Percentiles rank a stretch among this genome's conserved stretches.
phyloP scores from a whole-genome alignment of 345 rosid species.

The Syzygium oleosum region DNA sequence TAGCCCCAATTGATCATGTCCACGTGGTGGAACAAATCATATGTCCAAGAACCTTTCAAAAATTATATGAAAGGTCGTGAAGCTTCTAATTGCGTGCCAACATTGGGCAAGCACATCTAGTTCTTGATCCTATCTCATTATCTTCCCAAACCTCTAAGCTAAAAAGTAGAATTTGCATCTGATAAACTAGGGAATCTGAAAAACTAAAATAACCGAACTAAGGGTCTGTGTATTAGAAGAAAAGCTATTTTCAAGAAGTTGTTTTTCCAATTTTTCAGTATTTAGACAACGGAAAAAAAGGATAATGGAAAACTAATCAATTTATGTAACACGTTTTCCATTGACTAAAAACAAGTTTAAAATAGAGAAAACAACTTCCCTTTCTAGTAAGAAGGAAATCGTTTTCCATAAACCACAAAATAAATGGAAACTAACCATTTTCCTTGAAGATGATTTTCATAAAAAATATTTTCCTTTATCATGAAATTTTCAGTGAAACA shows the following conservation, averaged over 20 bases:
- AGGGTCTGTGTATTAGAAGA: no score
- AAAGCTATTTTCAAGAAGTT: no score
- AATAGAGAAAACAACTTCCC: no score
- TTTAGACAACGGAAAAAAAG: no score
- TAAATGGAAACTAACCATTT: no score
- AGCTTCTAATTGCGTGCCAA: neutral
- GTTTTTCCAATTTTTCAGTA: neutral
- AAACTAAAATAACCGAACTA: neutral
- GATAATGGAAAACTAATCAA: no score
- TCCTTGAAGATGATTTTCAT: no score
- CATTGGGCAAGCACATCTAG: neutral
- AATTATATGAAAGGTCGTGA: neutral
- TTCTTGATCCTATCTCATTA: neutral
- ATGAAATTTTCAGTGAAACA: no score
- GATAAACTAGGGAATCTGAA: neutral
- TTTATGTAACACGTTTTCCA: neutral
- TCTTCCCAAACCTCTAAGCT: neutral
- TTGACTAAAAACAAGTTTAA: no score
- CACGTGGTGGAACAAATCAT: neutral
- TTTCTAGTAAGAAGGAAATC: no score
- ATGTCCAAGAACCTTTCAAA: neutral
- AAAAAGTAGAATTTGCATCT: neutral
- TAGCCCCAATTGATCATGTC: neutral
- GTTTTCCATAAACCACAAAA: no score
- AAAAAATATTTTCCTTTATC: no score